These are phyloP conservation scores for Debaryomyces psychrophilus DNA, from an alignment of 1,139 yeast species.

Conservation along the genomic window DNA sequence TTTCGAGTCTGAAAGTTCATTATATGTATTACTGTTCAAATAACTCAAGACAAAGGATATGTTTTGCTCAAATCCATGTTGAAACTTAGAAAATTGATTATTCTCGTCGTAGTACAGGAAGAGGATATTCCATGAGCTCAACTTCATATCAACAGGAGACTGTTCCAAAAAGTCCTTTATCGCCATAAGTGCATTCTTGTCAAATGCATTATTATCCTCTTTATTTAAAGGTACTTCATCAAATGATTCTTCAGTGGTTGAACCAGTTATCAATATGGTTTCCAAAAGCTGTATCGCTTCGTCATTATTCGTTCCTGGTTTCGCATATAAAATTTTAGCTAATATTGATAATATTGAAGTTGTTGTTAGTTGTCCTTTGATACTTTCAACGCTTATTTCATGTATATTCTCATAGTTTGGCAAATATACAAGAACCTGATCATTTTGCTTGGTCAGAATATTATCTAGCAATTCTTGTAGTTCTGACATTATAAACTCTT, in stretches of 20 bases:
- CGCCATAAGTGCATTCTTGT: constrained; percentile 38
- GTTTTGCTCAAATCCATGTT: constrained; percentile 59
- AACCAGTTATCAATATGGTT: constrained; percentile 42
- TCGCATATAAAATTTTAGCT: constrained; percentile 54
- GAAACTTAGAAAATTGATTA: constrained; percentile 43
- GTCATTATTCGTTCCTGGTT: constrained; percentile 35
- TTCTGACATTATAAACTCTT: constrained; percentile 28
- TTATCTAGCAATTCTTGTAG: constrained; percentile 26
- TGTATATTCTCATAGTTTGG: constrained; percentile 67
- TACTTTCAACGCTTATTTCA: constrained; percentile 50
- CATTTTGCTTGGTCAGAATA: constrained; percentile 6
- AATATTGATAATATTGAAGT: constrained; percentile 69
- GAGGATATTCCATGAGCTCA: constrained; percentile 77
- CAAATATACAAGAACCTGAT: constrained; percentile 17
- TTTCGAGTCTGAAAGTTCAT: constrained; percentile 17
- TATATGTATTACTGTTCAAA: constrained; percentile 19
- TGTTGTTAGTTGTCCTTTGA: constrained; percentile 67
- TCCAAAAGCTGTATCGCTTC: constrained; percentile 61
- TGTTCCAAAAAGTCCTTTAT: constrained; percentile 60
- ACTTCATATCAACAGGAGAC: constrained; percentile 67
- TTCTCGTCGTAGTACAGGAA: constrained; percentile 58
- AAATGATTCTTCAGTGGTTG: constrained; percentile 7
- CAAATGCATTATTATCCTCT: constrained; percentile 14
- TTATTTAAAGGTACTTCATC: constrained; percentile 1
- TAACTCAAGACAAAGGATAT: constrained; percentile 31